These are phyloP conservation scores for Neonectria hederae DNA, from an alignment of 2,329 filamentous ascomycete genomes.

Conservation along the genomic window DNA sequence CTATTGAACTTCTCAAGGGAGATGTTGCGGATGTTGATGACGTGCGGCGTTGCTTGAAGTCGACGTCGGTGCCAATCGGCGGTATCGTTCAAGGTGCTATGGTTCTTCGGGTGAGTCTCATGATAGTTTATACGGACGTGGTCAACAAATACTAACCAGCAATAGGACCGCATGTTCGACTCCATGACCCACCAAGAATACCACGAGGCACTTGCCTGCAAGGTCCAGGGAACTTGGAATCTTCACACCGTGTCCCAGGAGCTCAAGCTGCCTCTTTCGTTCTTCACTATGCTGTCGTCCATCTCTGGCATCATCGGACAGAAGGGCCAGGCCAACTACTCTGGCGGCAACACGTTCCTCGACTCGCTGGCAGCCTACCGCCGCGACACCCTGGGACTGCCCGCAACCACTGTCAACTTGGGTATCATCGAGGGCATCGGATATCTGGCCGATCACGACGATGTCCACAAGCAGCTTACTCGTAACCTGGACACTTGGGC, in stretches of 20 bases:
- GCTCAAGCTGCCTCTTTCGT: conserved; percentile 41
- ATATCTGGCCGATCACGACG: conserved; percentile 25
- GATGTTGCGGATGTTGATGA: conserved; percentile 6
- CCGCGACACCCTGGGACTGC: conserved; percentile 33
- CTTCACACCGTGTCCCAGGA: conserved; percentile 46
- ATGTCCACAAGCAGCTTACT: conserved; percentile 14
- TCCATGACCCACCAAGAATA: conserved; percentile 25
- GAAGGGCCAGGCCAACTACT: conserved; percentile 48
- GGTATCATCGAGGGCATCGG: conserved; percentile 38
- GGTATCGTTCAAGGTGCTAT: conserved; percentile 7
- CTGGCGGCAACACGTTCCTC: conserved; percentile 47
- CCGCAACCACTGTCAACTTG: conserved; percentile 43
- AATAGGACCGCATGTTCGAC: conserved; percentile 21
- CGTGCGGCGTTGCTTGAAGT: conserved; percentile 3
- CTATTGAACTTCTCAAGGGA: conserved; percentile 1
- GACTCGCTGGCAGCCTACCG: conserved; percentile 44
- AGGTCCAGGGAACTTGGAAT: conserved; percentile 47
- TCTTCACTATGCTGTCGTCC: conserved; percentile 49
- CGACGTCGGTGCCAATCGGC: background rate
- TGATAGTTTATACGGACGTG: background rate
- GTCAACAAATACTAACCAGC: background rate
- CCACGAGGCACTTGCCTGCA: conserved; percentile 19
- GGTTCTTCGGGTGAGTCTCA: conserved; percentile 11
- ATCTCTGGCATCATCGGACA: conserved; percentile 44
- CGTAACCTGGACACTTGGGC: conserved; percentile 24